A percentile compares a stretch with the other conserved stretches of the same genome.
These are phyloP conservation scores for Malus orientalis DNA, from an alignment of 306 rosid genomes.

Conservation along the genomic window DNA sequence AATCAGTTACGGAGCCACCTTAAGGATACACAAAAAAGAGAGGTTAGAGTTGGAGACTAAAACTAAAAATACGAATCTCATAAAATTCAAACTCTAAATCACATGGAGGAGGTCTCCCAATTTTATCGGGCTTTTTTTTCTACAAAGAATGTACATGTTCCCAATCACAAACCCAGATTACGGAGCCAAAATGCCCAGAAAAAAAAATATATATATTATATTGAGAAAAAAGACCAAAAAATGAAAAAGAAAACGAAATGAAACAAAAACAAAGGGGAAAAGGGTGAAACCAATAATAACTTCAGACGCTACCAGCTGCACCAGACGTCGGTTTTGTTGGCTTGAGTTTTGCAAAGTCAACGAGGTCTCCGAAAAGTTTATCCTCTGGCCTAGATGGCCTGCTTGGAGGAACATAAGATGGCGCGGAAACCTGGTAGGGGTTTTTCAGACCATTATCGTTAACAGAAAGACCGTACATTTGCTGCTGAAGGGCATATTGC, in stretches of 20 bases:
- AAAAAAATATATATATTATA: constrained; percentile 1
- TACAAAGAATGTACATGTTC: constrained; percentile 57
- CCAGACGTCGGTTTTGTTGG: constrained; percentile 60
- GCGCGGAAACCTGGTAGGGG: constrained; percentile 54
- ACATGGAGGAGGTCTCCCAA: constrained; percentile 18
- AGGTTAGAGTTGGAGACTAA: background rate
- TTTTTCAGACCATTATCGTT: constrained; percentile 44
- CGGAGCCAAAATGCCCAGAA: constrained; percentile 19
- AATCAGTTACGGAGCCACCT: no score
- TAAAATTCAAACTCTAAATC: constrained; percentile 23
- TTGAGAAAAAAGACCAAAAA: constrained; percentile 14
- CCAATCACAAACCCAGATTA: constrained; percentile 34
- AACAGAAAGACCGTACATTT: constrained; percentile 73
- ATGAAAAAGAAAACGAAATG: constrained; percentile 8
- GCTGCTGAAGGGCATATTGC: constrained; percentile 43
- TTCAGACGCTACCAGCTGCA: constrained; percentile 45
- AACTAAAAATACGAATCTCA: background rate
- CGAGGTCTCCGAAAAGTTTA: constrained; percentile 91
- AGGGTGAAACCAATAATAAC: constrained; percentile 11
- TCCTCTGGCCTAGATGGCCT: constrained; percentile 90
- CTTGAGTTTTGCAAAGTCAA: constrained; percentile 76
- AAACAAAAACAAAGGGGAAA: constrained; percentile 21
- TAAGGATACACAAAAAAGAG: background rate
- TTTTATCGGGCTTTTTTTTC: constrained; percentile 23
- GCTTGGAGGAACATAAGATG: constrained; percentile 55